Evolutionary conservation across 371 early-diverging fungal genomes (phyloP), one percentile per base, ranked within the genome.

Genomic region (Actinomortierella ambigua): DNA sequence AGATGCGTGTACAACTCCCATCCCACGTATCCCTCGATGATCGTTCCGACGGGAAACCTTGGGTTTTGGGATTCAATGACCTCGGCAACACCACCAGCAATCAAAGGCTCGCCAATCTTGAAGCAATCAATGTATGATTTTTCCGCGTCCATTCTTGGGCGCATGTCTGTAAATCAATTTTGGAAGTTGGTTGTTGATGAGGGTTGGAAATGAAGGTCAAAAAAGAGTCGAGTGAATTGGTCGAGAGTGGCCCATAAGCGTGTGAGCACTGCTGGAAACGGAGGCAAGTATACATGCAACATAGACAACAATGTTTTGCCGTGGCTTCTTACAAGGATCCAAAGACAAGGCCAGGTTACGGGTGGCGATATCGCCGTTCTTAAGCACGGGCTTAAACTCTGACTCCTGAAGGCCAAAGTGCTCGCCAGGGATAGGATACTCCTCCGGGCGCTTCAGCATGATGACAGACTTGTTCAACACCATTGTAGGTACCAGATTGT

Each of bases 61-160:
- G 76, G 55, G 53, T 82, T 80, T 55, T 81, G 80, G 41, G 85
- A 84, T 41, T 81, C 80, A 51, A 89, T 65, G n/a, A 91, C 90
- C 44, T 85, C 81, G 27, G 78, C 81, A 65, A 91, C 82, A 17
- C 81, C 86, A 39, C 82, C 79, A 29, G 84, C 88, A 40, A 67
- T 71, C 79, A 91, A 70, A 0, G 88, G 83, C 61, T 86, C 54
- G 57, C 83, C 83, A 23, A 89, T 43, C 27, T 67, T 60, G 62
- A 88, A 92, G 0, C 84, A 76, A 17, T 87, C 64, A 11, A 75
- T 59, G 52, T 84, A 82, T 23, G 89, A 87, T 42, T 82, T 63
- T 26, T 65, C 65, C 1, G 68, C 53, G 7, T 77, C 8, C 90
- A 92, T 90, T 51, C 85, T 81, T 18, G 86, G 87, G 60, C 90